Conservation (phyloP, 208 protist genomes). For the Leishmania major region DNA sequence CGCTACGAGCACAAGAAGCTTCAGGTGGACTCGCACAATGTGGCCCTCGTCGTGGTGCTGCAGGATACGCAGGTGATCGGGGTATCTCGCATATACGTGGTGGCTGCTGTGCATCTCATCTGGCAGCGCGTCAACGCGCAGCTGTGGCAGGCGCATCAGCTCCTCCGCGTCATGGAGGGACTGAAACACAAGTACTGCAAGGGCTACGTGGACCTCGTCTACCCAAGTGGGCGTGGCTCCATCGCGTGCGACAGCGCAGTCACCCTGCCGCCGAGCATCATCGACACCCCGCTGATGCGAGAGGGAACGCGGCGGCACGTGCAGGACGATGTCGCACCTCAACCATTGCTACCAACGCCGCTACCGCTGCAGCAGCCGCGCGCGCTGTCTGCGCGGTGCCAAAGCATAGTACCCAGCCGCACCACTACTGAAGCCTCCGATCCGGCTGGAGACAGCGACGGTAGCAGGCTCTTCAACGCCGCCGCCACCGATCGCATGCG, state of each 20-base stretch:
- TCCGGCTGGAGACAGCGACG: conserved; percentile 3
- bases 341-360: neutral
- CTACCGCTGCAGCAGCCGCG: conserved; percentile 4
- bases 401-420: neutral
- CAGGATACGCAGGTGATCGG: conserved; percentile 45
- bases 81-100: conserved; percentile 55
- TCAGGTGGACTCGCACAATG: conserved; percentile 81
- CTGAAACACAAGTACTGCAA: conserved; percentile 67
- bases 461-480: conserved; percentile 1
- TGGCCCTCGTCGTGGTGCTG: conserved; percentile 76
- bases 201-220: conserved; percentile 10
- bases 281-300: conserved; percentile 18
- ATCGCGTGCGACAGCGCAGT: conserved; percentile 2
- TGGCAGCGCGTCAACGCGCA: conserved; percentile 85
- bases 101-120: conserved; percentile 73
- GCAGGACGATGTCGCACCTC: neutral
- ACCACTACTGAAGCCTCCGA: conserved; percentile 9
- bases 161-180: conserved; percentile 55
- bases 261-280: conserved; percentile 14
- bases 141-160: conserved; percentile 79
- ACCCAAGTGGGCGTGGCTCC: conserved; percentile 2
- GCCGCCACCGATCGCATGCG: conserved; percentile 4
- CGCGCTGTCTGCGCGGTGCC: neutral
- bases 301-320: neutral
- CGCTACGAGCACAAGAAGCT: conserved; percentile 66